These are phyloP conservation scores for Trypethelium eluteriae DNA, from an alignment of 495 filamentous ascomycete genomes.

Conservation along the genomic window DNA sequence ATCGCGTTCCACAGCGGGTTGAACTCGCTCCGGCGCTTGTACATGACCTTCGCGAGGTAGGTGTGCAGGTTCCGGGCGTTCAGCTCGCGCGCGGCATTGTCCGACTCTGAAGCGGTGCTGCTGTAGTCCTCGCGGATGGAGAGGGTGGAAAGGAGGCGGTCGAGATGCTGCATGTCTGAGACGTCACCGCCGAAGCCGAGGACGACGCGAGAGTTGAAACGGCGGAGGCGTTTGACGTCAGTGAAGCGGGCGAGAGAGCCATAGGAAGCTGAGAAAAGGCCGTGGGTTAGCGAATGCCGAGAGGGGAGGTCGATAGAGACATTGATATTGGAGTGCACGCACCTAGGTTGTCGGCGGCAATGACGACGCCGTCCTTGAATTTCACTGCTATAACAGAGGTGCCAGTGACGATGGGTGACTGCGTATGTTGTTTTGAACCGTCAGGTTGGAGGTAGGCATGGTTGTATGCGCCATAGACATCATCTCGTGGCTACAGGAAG, in stretches of 20 bases:
- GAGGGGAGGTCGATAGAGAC: slow-evolving; percentile 11
- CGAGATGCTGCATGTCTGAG: slow-evolving; percentile 96
- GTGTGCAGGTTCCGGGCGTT: slow-evolving; percentile 92
- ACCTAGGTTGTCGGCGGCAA: slow-evolving; percentile 96
- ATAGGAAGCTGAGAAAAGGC: slow-evolving; percentile 65
- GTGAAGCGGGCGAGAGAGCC: slow-evolving; percentile 95
- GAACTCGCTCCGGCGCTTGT: slow-evolving; percentile 87
- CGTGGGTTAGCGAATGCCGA: not conserved
- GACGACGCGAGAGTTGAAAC: slow-evolving; percentile 67
- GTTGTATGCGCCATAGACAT: slow-evolving; percentile 91
- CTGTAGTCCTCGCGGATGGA: slow-evolving; percentile 81
- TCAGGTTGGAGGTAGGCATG: slow-evolving; percentile 65
- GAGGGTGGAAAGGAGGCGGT: slow-evolving; percentile 78
- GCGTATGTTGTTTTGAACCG: slow-evolving; percentile 75
- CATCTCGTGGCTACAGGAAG: slow-evolving; percentile 69
- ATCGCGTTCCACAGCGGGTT: slow-evolving; percentile 96
- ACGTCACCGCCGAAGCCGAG: slow-evolving; percentile 91
- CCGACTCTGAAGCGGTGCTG: slow-evolving; percentile 20
- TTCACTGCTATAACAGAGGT: slow-evolving; percentile 91
- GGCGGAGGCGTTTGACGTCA: slow-evolving; percentile 80
- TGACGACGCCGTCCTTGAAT: slow-evolving; percentile 91
- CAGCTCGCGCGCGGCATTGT: slow-evolving; percentile 37
- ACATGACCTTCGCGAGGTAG: slow-evolving; percentile 89
- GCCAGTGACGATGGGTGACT: slow-evolving; percentile 86
- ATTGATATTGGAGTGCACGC: slow-evolving; percentile 25